Percentiles rank a stretch among this genome's conserved stretches.
Evolutionary conservation across 2,329 filamentous ascomycete genomes (phyloP).

Genomic region (Ophiobolus disseminans): DNA sequence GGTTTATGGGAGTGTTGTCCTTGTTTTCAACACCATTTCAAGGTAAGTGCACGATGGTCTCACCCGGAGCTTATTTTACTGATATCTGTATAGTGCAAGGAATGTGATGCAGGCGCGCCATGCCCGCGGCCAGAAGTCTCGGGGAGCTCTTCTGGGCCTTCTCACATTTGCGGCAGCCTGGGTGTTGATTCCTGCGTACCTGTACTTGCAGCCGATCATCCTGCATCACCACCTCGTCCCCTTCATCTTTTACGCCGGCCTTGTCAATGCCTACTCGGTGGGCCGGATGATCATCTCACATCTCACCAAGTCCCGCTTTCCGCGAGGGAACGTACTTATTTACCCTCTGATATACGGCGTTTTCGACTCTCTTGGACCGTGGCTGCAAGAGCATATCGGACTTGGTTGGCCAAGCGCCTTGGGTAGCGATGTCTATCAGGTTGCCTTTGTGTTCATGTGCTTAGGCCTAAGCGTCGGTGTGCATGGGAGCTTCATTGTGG

Average conservation of each 20-base stretch:
- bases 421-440: slow-evolving; percentile 77
- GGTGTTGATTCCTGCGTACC: slow-evolving; percentile 77
- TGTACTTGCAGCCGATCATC: slow-evolving; percentile 84
- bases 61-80: background rate
- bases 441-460: slow-evolving; percentile 88
- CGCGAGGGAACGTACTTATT: slow-evolving; percentile 85
- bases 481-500: slow-evolving; percentile 97
- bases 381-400: slow-evolving; percentile 56
- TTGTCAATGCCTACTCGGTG: slow-evolving; percentile 94
- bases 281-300: slow-evolving; percentile 96
- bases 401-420: slow-evolving; percentile 57
- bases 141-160: slow-evolving; percentile 81
- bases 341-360: slow-evolving; percentile 80
- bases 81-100: slow-evolving; percentile 61
- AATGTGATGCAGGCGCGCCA: slow-evolving; percentile 86
- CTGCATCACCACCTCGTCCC: slow-evolving; percentile 84
- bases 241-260: slow-evolving; percentile 85
- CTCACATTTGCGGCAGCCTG: slow-evolving; percentile 81
- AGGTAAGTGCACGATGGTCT: slow-evolving; percentile 52
- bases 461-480: slow-evolving; percentile 84
- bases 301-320: slow-evolving; percentile 85
- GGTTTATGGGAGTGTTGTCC: slow-evolving; percentile 80
- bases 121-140: slow-evolving; percentile 72
- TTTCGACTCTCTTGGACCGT: slow-evolving; percentile 79
- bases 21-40: slow-evolving; percentile 83